phyloP scores from a whole-genome alignment of 805 yeast species.

The Ogataea methanolica region DNA sequence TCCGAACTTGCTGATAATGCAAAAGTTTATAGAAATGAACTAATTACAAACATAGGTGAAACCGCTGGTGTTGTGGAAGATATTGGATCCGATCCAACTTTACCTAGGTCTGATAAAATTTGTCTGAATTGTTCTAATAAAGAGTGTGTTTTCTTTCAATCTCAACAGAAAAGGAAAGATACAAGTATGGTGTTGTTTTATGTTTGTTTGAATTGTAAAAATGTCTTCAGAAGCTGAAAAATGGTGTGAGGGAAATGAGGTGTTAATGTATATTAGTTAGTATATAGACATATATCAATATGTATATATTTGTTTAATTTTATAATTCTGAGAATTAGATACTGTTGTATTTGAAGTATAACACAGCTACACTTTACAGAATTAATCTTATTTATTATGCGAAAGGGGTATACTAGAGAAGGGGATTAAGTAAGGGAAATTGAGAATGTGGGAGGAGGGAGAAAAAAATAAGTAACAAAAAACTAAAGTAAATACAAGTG shows the following conservation, averaged over 20 bases:
- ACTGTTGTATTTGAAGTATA: no score
- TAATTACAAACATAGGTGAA: slow-evolving; percentile 86
- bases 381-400: no score
- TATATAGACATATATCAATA: slow-evolving; percentile 15
- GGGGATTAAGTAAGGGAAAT: slow-evolving; percentile 21
- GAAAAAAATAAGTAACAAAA: neutral
- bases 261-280: neutral
- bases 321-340: no score
- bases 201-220: slow-evolving; percentile 84
- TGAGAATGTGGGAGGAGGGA: neutral
- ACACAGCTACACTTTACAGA: no score
- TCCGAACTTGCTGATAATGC: slow-evolving; percentile 88
- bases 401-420: slow-evolving; percentile 34
- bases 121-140: slow-evolving; percentile 86
- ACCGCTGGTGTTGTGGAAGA: slow-evolving; percentile 97
- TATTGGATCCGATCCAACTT: slow-evolving; percentile 94
- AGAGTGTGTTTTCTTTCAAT: slow-evolving; percentile 94
- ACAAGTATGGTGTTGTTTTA: slow-evolving; percentile 93
- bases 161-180: slow-evolving; percentile 92
- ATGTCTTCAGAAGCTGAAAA: slow-evolving; percentile 47
- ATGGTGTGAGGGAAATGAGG: neutral
- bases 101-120: slow-evolving; percentile 90
- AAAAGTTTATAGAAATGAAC: slow-evolving; percentile 86
- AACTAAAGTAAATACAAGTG: neutral
- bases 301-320: no score